Evolutionary conservation across 2,329 filamentous ascomycete species (phyloP).

Genomic region (Camillea tinctor): DNA sequence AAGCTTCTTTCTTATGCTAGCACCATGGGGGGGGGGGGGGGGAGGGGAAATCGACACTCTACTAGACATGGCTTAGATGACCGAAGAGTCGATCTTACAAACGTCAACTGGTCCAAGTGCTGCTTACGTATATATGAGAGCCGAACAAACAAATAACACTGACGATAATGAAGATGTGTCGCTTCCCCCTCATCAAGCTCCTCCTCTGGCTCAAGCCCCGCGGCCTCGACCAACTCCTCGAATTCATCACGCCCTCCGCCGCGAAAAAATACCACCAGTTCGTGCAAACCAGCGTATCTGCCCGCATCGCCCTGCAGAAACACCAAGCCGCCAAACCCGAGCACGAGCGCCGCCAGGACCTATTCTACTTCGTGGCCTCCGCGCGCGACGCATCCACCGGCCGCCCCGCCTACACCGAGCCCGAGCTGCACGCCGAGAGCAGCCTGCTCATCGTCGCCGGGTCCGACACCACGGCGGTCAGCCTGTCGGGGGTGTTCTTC

Average conservation of each 20-base stretch:
- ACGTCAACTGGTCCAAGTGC: too few relatives aligned
- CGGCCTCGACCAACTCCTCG: conserved; percentile 15
- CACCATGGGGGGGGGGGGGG: too few relatives aligned
- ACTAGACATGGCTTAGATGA: too few relatives aligned
- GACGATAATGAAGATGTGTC: conserved; percentile 8
- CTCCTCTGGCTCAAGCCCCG: conserved; percentile 21
- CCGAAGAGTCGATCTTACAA: too few relatives aligned
- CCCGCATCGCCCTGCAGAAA: conserved; percentile 15
- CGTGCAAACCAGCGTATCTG: conserved; percentile 14
- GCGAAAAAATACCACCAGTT: conserved; percentile 17
- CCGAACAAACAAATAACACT: too few relatives aligned
- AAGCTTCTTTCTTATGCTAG: conserved; percentile 2
- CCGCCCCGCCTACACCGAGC: conserved; percentile 12
- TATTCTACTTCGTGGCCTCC: conserved; percentile 23
- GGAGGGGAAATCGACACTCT: too few relatives aligned
- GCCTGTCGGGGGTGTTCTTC: conserved; percentile 20
- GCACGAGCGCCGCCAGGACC: conserved; percentile 18
- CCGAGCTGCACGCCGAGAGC: conserved; percentile 16
- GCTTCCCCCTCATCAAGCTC: conserved; percentile 6
- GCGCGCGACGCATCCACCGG: conserved; percentile 18
- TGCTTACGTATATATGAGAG: too few relatives aligned
- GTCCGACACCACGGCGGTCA: conserved; percentile 21
- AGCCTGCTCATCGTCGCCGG: conserved; percentile 24
- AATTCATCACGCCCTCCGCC: conserved; percentile 7
- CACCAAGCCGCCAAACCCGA: conserved; percentile 13